phyloP scores from a whole-genome alignment of 345 rosid genomes.

The Heritiera fomes region DNA sequence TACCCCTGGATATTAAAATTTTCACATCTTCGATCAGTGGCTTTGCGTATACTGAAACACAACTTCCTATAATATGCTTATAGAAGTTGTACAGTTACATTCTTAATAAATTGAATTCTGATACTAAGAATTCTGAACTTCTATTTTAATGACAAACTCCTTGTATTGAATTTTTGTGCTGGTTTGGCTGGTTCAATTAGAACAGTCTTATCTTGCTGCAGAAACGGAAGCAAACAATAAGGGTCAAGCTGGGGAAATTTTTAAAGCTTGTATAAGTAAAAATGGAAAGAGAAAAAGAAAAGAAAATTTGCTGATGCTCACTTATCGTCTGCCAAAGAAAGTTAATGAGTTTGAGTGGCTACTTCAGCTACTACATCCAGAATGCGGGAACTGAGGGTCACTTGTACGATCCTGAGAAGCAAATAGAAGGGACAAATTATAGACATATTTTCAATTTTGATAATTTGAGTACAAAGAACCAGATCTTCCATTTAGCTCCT shows the following conservation, averaged over 20 bases:
- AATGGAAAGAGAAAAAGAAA: background rate
- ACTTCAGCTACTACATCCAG: slow-evolving; percentile 39
- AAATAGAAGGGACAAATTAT: background rate
- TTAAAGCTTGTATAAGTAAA: background rate
- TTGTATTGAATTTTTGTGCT: background rate
- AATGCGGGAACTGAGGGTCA: slow-evolving; percentile 29
- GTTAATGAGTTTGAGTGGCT: slow-evolving; percentile 37
- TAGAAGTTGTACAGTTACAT: background rate
- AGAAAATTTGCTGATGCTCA: background rate
- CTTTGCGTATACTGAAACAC: background rate
- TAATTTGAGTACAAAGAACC: background rate
- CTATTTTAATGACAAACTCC: background rate
- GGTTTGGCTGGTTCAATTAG: background rate
- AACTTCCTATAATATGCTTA: too few relatives aligned
- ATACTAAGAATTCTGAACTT: background rate
- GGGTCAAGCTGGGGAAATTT: background rate
- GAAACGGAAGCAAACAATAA: background rate
- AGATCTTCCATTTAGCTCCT: background rate
- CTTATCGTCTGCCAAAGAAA: slow-evolving; percentile 26
- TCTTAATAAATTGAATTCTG: background rate
- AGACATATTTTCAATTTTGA: background rate
- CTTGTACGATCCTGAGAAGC: slow-evolving; percentile 43
- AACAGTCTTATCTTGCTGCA: background rate
- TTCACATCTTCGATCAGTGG: background rate
- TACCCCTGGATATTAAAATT: background rate